Conservation (phyloP, 805 yeast species). For the Sugiyamaella marilandica region DNA sequence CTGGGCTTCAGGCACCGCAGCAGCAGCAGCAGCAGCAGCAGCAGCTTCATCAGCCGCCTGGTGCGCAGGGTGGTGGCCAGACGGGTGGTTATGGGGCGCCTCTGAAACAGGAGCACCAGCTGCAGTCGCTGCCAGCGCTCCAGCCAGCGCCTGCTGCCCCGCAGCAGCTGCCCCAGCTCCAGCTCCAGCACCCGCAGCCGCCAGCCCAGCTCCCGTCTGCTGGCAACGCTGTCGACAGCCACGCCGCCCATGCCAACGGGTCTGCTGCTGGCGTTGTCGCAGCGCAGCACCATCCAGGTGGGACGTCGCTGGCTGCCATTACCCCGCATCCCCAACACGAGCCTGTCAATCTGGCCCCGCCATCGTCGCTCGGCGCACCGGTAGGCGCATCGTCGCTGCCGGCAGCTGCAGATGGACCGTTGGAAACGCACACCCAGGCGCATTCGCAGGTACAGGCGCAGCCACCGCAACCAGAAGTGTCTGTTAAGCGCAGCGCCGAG, state of each 20-base stretch:
- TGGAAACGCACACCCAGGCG: conserved; percentile 20
- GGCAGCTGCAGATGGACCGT: conserved; percentile 2
- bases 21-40: conserved; percentile 13
- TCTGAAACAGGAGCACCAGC: conserved; percentile 20
- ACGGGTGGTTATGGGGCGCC: conserved; percentile 21
- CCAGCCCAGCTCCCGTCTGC: neutral
- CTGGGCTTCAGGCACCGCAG: conserved; percentile 12
- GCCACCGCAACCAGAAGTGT: neutral
- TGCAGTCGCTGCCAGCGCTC: conserved; percentile 12
- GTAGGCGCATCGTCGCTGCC: no score
- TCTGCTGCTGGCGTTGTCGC: neutral
- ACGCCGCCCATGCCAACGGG: conserved; percentile 11
- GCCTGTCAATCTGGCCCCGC: neutral
- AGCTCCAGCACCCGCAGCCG: conserved; percentile 7
- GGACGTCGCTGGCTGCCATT: no score
- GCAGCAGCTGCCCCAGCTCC: conserved; percentile 19
- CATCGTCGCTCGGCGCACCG: neutral
- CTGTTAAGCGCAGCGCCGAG: neutral
- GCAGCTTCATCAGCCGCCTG: conserved; percentile 16
- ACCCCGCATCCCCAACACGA: neutral
- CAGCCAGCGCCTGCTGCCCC: conserved; percentile 44
- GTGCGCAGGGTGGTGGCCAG: conserved; percentile 19
- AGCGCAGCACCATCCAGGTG: no score
- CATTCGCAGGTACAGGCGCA: neutral
- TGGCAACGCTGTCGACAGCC: conserved; percentile 7